Evolutionary conservation across 306 rosid genomes (phyloP).

Genomic region (Lotus japonicus): DNA sequence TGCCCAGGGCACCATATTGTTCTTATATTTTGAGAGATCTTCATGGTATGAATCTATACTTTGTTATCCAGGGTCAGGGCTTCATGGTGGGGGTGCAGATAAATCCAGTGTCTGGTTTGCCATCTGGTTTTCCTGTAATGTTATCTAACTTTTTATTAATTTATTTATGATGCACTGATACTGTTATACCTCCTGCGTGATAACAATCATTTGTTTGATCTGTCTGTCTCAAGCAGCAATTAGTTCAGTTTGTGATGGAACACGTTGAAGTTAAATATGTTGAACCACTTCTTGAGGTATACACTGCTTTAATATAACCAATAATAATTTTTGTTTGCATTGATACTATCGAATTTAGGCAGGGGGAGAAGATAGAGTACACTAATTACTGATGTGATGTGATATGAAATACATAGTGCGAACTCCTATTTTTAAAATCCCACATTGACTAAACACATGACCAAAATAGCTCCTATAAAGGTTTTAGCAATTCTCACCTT

Average conservation of each 20-base stretch:
- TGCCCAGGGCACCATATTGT: neutral
- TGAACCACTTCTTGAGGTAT: constrained; percentile 83
- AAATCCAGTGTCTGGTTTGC: constrained; percentile 88
- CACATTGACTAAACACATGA: no score
- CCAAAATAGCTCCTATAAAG: no score
- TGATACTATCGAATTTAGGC: neutral
- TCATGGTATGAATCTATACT: constrained; percentile 8
- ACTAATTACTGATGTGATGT: neutral
- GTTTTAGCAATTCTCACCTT: no score
- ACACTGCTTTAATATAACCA: constrained; percentile 16
- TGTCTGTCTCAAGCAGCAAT: constrained; percentile 37
- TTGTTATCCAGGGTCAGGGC: constrained; percentile 80
- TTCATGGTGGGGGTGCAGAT: constrained; percentile 98
- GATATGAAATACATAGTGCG: neutral
- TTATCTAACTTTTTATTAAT: constrained; percentile 21
- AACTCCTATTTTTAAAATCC: neutral
- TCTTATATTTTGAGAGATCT: constrained; percentile 19
- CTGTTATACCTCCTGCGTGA: constrained; percentile 13
- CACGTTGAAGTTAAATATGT: constrained; percentile 71
- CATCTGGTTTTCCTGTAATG: constrained; percentile 76
- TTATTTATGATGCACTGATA: constrained; percentile 1
- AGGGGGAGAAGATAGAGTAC: neutral
- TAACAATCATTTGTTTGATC: constrained; percentile 4
- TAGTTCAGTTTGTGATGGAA: constrained; percentile 64
- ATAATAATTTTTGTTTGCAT: neutral